These are phyloP conservation scores for Oxytropis ochrocephala DNA, from an alignment of 306 rosid species.

Conservation along the genomic window DNA sequence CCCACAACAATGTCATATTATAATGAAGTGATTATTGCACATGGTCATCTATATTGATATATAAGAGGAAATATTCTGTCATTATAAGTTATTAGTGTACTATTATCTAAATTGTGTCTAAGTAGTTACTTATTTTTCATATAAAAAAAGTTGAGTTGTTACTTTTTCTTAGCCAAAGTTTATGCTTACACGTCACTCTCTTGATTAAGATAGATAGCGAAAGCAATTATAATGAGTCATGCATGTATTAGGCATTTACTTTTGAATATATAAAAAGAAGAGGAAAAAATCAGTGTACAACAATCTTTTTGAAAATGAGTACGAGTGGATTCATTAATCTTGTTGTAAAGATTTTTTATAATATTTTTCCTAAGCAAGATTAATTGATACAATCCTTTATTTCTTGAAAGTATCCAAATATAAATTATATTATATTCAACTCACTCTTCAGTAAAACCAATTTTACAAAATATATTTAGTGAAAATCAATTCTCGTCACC, in stretches of 20 bases:
- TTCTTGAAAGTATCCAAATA: too few species aligned
- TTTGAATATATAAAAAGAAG: not conserved
- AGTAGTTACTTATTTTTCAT: not conserved
- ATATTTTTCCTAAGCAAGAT: too few species aligned
- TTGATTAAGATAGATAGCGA: not conserved
- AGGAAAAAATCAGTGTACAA: not conserved
- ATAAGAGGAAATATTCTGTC: not conserved
- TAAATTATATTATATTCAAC: too few species aligned
- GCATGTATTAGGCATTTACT: not conserved
- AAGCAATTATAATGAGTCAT: not conserved
- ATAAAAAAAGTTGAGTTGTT: not conserved
- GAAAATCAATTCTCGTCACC: too few species aligned
- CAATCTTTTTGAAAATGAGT: not conserved
- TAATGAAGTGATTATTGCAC: not conserved
- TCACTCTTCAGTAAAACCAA: too few species aligned
- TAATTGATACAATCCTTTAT: too few species aligned
- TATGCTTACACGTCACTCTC: conserved; percentile 14
- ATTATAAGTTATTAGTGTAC: not conserved
- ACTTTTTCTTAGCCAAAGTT: not conserved
- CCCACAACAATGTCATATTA: not conserved
- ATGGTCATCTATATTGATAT: not conserved
- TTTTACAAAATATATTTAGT: too few species aligned
- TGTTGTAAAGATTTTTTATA: too few species aligned
- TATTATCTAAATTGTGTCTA: not conserved
- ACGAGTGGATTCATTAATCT: too few species aligned